These are phyloP conservation scores for Rhododendron williamsianum DNA, from an alignment of 148 eudicot genomes.

Conservation along the genomic window DNA sequence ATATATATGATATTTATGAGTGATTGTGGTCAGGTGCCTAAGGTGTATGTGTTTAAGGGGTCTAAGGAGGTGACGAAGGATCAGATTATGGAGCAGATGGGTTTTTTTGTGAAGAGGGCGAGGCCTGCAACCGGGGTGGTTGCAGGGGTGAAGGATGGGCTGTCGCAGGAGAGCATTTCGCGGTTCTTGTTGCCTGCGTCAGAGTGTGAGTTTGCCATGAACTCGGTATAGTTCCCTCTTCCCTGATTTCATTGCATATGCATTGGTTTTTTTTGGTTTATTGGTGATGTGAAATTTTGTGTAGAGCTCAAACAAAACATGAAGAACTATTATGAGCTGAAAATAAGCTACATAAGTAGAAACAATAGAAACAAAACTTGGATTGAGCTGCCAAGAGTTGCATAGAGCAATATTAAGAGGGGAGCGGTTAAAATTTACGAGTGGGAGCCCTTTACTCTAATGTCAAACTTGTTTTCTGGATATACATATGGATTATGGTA, in stretches of 20 bases:
- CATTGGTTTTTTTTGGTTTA: background rate
- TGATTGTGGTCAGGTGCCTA: constrained; percentile 37
- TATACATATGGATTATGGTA: background rate
- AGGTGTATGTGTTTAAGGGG: constrained; percentile 83
- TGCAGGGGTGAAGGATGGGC: constrained; percentile 83
- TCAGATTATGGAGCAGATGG: constrained; percentile 82
- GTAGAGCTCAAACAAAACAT: background rate
- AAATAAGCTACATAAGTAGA: background rate
- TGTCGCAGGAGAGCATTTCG: constrained; percentile 63
- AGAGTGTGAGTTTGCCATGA: constrained; percentile 74
- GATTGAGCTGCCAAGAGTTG: background rate
- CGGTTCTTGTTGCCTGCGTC: constrained; percentile 87
- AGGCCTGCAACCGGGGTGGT: constrained; percentile 65
- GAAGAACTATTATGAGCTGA: background rate
- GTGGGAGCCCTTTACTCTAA: background rate
- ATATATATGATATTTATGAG: background rate
- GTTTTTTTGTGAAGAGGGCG: constrained; percentile 57
- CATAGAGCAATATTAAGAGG: background rate
- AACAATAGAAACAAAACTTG: background rate
- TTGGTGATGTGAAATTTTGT: background rate
- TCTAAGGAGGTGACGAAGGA: constrained; percentile 76
- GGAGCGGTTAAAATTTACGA: background rate
- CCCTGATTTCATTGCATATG: background rate
- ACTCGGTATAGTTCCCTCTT: constrained; percentile 51
- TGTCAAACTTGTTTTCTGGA: background rate